phyloP scores from a whole-genome alignment of 371 early-diverging fungal genomes.

The Rhizopus microsporus region DNA sequence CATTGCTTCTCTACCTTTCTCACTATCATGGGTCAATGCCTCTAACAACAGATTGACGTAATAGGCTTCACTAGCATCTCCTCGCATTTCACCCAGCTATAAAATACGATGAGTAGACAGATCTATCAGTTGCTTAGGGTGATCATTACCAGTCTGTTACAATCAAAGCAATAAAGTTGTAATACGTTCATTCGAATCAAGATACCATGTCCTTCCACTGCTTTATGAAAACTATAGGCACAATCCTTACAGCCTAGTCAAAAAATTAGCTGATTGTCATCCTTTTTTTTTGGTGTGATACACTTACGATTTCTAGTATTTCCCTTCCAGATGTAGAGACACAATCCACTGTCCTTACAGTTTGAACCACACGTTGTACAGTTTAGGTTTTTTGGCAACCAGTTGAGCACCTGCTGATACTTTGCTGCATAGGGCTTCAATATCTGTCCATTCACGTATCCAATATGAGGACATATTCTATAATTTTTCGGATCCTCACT shows the following conservation, averaged over 20 bases:
- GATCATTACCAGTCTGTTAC: conserved; percentile 38
- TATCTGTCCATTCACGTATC: conserved; percentile 22
- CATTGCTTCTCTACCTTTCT: conserved; percentile 35
- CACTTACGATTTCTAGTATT: conserved; percentile 44
- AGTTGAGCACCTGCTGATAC: conserved; percentile 42
- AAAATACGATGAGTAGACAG: background rate
- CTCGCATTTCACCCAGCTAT: conserved; percentile 47
- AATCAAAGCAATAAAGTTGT: conserved; percentile 50
- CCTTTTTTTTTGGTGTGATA: no score
- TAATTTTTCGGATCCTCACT: conserved; percentile 37
- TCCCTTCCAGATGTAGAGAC: conserved; percentile 41
- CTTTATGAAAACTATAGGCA: conserved; percentile 43
- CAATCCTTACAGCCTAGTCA: conserved; percentile 47
- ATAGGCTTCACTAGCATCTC: conserved; percentile 44
- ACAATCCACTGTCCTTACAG: conserved; percentile 29
- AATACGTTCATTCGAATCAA: conserved; percentile 44
- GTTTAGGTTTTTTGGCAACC: conserved; percentile 39
- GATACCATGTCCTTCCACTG: conserved; percentile 44
- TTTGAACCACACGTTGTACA: conserved; percentile 38
- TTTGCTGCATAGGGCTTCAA: conserved; percentile 38
- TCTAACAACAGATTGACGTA: conserved; percentile 38
- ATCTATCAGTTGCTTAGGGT: background rate
- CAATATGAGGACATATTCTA: conserved; percentile 48
- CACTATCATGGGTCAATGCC: conserved; percentile 38
- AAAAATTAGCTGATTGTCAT: background rate